A percentile compares a stretch with the other conserved stretches of the same genome.
Conservation (phyloP, 176 grass and related monocot species). For the Oryza officinalis region DNA sequence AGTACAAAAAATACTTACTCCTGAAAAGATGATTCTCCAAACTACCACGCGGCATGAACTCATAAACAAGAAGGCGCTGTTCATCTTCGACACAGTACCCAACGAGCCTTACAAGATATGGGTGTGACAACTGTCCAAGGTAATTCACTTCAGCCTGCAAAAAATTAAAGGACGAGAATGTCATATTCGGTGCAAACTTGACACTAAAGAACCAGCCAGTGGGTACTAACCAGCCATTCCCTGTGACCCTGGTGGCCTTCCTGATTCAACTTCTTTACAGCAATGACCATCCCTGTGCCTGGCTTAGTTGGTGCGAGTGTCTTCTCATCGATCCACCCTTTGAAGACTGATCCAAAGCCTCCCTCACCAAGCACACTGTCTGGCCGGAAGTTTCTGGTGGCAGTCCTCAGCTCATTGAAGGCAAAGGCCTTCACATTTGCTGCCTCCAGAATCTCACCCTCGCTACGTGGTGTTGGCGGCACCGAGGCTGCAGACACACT, state of each 20-base stretch:
- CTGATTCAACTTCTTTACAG: slow-evolving; percentile 81
- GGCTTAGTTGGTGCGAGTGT: slow-evolving; percentile 54
- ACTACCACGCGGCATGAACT: slow-evolving; percentile 87
- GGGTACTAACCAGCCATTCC: slow-evolving; percentile 74
- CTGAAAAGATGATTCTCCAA: slow-evolving; percentile 89
- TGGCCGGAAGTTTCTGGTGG: slow-evolving; percentile 73
- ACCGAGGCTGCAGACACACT: slow-evolving; percentile 39
- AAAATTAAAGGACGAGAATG: neutral
- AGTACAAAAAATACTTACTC: slow-evolving; percentile 44
- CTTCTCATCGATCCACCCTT: slow-evolving; percentile 83
- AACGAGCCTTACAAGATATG: slow-evolving; percentile 68
- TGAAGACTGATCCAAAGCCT: slow-evolving; percentile 72
- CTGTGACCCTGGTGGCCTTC: slow-evolving; percentile 71
- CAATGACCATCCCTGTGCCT: slow-evolving; percentile 79
- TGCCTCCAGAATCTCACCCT: slow-evolving; percentile 69
- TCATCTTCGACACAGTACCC: slow-evolving; percentile 88
- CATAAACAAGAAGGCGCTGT: slow-evolving; percentile 82
- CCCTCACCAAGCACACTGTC: slow-evolving; percentile 78
- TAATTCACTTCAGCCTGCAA: slow-evolving; percentile 82
- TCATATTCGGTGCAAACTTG: neutral
- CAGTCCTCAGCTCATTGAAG: slow-evolving; percentile 63
- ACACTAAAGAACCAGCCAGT: neutral
- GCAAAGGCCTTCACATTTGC: slow-evolving; percentile 66
- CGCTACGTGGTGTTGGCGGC: slow-evolving; percentile 51
- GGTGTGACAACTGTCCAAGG: slow-evolving; percentile 69